Conservation (phyloP, 1,139 yeast genomes). For the Scheffersomyces segobiensis region DNA sequence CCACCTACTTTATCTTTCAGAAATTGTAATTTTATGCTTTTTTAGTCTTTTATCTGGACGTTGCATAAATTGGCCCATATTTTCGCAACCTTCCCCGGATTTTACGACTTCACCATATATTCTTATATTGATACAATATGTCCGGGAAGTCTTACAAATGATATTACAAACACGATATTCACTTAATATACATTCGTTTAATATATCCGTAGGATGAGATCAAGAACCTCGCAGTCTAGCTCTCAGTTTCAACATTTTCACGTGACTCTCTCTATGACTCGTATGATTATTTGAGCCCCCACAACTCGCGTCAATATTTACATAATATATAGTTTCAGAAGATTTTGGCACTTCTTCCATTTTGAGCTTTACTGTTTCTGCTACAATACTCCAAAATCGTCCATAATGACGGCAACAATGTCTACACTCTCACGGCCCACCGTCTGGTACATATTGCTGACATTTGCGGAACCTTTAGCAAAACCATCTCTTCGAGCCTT, state of each 20-base stretch:
- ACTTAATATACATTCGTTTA: not conserved
- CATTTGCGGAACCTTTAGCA: constrained; percentile 14
- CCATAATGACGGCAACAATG: not conserved
- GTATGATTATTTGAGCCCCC: not conserved
- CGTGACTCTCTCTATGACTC: not conserved
- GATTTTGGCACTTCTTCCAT: no score
- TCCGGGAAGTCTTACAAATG: no score
- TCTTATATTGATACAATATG: no score
- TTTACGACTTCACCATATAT: no score
- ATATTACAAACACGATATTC: not conserved
- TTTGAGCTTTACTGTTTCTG: no score
- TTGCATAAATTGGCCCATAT: not conserved
- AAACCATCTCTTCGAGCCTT: constrained; percentile 32
- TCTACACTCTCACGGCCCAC: not conserved
- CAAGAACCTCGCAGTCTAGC: not conserved
- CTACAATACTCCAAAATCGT: not conserved
- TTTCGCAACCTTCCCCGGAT: not conserved
- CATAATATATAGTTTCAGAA: no score
- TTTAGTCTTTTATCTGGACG: not conserved
- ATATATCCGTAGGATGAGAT: not conserved
- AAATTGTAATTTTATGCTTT: not conserved
- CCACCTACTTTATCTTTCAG: no score
- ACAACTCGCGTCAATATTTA: not conserved
- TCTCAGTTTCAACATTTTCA: not conserved
- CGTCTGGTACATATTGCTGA: constrained; percentile 1